phyloP scores from a whole-genome alignment of 2,329 filamentous ascomycete genomes.

The Aspergillus neoniger region DNA sequence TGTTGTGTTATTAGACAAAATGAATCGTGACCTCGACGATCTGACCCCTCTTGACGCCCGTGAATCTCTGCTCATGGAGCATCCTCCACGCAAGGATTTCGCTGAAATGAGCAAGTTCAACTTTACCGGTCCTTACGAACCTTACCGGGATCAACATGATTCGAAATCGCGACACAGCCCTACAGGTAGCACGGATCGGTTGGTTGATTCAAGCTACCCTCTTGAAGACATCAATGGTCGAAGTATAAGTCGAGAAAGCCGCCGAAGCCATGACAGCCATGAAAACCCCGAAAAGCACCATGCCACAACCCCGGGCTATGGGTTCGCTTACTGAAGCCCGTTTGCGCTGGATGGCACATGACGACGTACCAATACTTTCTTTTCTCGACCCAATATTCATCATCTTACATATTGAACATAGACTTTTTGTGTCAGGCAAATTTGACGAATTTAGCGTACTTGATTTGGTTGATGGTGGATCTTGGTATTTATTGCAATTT shows the following conservation, averaged over 20 bases:
- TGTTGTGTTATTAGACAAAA: constrained; percentile 62
- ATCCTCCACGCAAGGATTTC: constrained; percentile 42
- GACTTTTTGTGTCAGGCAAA: constrained; percentile 11
- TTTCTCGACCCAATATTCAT: constrained; percentile 8
- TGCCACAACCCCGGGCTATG: constrained; percentile 35
- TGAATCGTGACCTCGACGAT: constrained; percentile 73
- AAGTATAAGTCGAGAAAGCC: constrained; percentile 29
- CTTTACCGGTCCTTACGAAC: constrained; percentile 42
- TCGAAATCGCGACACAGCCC: constrained; percentile 27
- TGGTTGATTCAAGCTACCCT: constrained; percentile 34
- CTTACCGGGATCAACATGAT: constrained; percentile 38
- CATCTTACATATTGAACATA: constrained; percentile 8
- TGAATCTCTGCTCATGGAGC: constrained; percentile 67
- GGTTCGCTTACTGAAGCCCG: constrained; percentile 35
- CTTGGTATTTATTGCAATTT: neutral
- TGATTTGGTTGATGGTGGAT: constrained; percentile 18
- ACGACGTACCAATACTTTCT: constrained; percentile 11
- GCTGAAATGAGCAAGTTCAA: constrained; percentile 46
- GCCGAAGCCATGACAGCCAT: constrained; percentile 22
- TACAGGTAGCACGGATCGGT: constrained; percentile 37
- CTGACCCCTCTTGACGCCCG: constrained; percentile 85
- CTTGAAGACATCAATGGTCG: constrained; percentile 30
- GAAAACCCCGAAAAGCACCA: constrained; percentile 37
- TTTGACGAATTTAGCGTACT: constrained; percentile 27
- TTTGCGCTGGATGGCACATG: constrained; percentile 6